phyloP scores from a whole-genome alignment of 2,329 filamentous ascomycete genomes.

The Colletotrichum sp. region DNA sequence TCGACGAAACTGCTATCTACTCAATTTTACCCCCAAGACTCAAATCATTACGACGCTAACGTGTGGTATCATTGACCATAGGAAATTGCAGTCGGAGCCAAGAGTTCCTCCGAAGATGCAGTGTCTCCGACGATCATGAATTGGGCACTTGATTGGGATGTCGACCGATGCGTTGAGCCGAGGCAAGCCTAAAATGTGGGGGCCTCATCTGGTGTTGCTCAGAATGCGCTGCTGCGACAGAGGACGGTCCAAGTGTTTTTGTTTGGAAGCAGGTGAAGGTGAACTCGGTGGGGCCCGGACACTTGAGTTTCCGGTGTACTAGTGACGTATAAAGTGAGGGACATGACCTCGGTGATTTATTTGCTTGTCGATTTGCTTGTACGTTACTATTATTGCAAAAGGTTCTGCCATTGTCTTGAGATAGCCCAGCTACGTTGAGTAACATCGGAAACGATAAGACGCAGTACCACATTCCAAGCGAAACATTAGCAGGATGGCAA shows the following conservation, averaged over 20 bases:
- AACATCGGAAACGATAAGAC: background rate
- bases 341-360: background rate
- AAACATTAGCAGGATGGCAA: background rate
- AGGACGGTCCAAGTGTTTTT: background rate
- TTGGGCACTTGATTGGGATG: background rate
- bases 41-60: background rate
- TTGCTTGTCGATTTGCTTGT: fast-evolving
- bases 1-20: background rate
- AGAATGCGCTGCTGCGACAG: background rate
- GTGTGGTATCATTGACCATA: background rate
- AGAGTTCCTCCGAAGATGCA: background rate
- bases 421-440: background rate
- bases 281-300: constrained; percentile 11
- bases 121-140: background rate
- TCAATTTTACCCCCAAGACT: background rate
- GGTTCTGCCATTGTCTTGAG: background rate
- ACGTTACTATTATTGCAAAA: background rate
- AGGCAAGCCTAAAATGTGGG: constrained; percentile 17
- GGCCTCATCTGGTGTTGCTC: background rate
- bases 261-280: background rate
- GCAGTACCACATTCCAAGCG: background rate
- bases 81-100: background rate
- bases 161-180: background rate
- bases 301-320: constrained; percentile 7
- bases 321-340: constrained; percentile 14